Percentiles rank a stretch among this genome's conserved stretches.
Evolutionary conservation across 2,329 filamentous ascomycete genomes (phyloP).

Genomic region (Phyllosticta citrichinensis): DNA sequence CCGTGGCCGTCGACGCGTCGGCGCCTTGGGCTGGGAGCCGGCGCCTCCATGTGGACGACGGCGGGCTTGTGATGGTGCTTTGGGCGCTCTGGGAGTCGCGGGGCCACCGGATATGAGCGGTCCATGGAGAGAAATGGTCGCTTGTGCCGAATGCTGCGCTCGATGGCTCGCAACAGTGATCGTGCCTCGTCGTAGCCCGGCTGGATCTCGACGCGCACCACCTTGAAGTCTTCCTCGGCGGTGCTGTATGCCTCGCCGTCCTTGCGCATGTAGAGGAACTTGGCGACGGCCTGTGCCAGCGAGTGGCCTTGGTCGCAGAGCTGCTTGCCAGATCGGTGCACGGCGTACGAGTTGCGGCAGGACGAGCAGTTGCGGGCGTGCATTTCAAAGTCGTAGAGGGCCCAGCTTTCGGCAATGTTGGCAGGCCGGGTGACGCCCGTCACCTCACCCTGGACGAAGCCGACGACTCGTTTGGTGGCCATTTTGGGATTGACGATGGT

Average conservation of each 20-base stretch:
- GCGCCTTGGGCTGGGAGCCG: slow-evolving; percentile 16
- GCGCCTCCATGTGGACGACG: slow-evolving; percentile 1
- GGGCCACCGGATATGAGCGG: slow-evolving; percentile 31
- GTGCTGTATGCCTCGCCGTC: slow-evolving; percentile 22
- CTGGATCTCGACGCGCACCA: slow-evolving; percentile 34
- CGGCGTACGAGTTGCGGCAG: slow-evolving; percentile 36
- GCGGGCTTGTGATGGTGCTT: slow-evolving; percentile 7
- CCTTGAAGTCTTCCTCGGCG: slow-evolving; percentile 27
- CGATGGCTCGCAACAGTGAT: slow-evolving; percentile 32
- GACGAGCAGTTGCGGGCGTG: slow-evolving; percentile 36
- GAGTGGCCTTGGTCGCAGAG: slow-evolving; percentile 35
- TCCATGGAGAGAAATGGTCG: slow-evolving; percentile 35
- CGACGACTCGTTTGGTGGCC: slow-evolving; percentile 19
- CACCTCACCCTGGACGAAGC: slow-evolving; percentile 28
- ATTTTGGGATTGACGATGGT: slow-evolving; percentile 22
- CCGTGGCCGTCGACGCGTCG: slow-evolving; percentile 9
- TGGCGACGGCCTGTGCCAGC: slow-evolving; percentile 36
- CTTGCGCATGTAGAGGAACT: slow-evolving; percentile 23
- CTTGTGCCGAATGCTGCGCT: slow-evolving; percentile 28
- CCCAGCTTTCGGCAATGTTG: slow-evolving; percentile 34
- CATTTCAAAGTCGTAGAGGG: slow-evolving; percentile 37
- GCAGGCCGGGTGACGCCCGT: slow-evolving; percentile 31
- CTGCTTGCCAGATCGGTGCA: slow-evolving; percentile 28
- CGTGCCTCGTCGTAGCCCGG: slow-evolving; percentile 31
- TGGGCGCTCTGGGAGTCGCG: slow-evolving; percentile 20